Evolutionary conservation across 2,329 filamentous ascomycete species (phyloP), one percentile per base, ranked within the genome.

Genomic region (Trichoderma semiorbis): DNA sequence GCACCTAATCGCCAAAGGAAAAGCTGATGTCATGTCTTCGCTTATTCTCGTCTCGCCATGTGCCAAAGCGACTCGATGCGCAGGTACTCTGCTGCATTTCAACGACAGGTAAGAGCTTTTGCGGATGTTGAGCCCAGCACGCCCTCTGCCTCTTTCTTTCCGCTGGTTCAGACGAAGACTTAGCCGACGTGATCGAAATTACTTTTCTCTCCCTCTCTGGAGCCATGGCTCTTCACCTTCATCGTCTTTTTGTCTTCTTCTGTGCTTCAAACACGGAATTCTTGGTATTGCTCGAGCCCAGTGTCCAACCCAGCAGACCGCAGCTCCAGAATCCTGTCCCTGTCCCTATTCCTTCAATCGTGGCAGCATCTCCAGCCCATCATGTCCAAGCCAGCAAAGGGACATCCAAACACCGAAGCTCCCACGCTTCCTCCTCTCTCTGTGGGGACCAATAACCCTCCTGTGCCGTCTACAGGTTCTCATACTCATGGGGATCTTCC

Each of bases 391-490:
- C 58, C 53, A 30, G 14, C 26, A 63, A 69, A 69, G 60, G n/a
- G 62, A 39, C 36, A 60, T 36, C 32, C 60, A 26, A 34, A 4
- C n/a, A 62, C n/a, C 4, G 70, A 69, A 11, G 60, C 73, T 50
- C 70, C 73, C 26, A 68, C 68, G 7, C 61, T 74, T 18, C 71
- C 74, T n/a, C 72, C 72, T 30, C 61, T 74, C 8, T 66, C 70
- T 18, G 47, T 66, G 5, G 50, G 21, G 50, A 16, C 10, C 30
- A 69, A 53, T 21, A 68, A 16, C 12, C 26, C 16, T 53, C 16
- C 26, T 11, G 18, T 43, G 36, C 10, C 63, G 5, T 2, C 43
- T 28, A 26, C 21, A 12, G 32, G 32, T 32, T 21, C 64, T 32
- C 58, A 68, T 60, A 34, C 36, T 32, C 58, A 68, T 60, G 50